phyloP scores from a whole-genome alignment of 768 basidiomycete species.

The Thelephora aurantiotincta region DNA sequence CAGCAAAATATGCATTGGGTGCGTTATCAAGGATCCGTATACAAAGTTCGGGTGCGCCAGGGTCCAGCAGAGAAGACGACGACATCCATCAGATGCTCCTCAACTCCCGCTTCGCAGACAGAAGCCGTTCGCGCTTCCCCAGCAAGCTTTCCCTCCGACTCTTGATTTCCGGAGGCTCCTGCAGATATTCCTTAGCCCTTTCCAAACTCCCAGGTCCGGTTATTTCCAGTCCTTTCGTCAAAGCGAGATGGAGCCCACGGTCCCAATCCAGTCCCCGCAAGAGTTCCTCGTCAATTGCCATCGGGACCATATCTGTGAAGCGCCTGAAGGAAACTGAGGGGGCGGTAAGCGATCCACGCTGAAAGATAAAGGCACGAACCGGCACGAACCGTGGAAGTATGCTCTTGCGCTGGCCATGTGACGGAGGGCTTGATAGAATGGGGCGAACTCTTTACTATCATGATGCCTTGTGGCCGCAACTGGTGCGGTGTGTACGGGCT shows the following conservation, averaged over 20 bases:
- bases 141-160: constrained; percentile 28
- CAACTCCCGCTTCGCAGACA: constrained; percentile 26
- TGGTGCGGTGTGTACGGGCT: no score
- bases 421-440: constrained; percentile 33
- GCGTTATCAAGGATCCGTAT: no score
- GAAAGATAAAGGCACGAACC: not conserved
- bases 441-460: no score
- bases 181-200: constrained; percentile 33
- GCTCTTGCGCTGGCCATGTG: constrained; percentile 60
- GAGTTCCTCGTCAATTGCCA: constrained; percentile 38
- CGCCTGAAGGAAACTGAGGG: constrained; percentile 39
- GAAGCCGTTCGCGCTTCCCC: constrained; percentile 34
- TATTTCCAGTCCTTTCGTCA: constrained; percentile 34
- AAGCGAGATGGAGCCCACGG: constrained; percentile 23
- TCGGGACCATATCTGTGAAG: constrained; percentile 37
- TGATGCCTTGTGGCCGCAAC: no score
- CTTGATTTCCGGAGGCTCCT: constrained; percentile 29
- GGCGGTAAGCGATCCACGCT: not conserved
- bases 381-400: constrained; percentile 49
- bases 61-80: no score
- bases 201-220: constrained; percentile 27
- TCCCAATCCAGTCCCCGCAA: constrained; percentile 30
- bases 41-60: no score
- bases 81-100: no score
- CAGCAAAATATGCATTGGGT: no score